phyloP scores from a whole-genome alignment of 495 filamentous ascomycete genomes.

The Penicillium parvum region DNA sequence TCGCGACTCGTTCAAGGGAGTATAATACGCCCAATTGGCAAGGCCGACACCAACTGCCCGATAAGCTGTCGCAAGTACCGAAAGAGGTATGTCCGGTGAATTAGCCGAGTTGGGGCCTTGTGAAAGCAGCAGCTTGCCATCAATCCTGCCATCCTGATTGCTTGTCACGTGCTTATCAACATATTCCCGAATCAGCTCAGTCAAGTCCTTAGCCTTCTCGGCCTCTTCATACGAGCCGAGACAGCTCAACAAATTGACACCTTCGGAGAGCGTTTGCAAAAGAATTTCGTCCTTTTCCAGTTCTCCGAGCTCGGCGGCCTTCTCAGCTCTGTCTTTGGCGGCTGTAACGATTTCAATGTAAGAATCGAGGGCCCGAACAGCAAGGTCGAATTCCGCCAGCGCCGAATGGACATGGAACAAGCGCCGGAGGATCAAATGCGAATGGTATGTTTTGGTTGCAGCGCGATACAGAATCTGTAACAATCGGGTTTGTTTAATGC shows the following conservation, averaged over 20 bases:
- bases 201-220: slow-evolving; percentile 69
- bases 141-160: slow-evolving; percentile 30
- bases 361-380: slow-evolving; percentile 79
- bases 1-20: slow-evolving; percentile 64
- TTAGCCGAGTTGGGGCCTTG: slow-evolving; percentile 16
- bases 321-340: slow-evolving; percentile 73
- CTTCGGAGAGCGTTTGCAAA: slow-evolving; percentile 70
- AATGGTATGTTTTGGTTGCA: slow-evolving; percentile 90
- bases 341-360: slow-evolving; percentile 82
- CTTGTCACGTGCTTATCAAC: slow-evolving; percentile 43
- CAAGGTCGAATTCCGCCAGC: slow-evolving; percentile 83
- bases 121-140: slow-evolving; percentile 23
- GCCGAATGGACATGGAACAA: slow-evolving; percentile 84
- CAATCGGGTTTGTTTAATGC: slow-evolving; percentile 1
- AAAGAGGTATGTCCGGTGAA: slow-evolving; percentile 42
- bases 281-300: slow-evolving; percentile 74
- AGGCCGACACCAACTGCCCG: slow-evolving; percentile 77
- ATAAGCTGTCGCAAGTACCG: slow-evolving; percentile 63
- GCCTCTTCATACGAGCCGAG: slow-evolving; percentile 71
- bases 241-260: slow-evolving; percentile 73
- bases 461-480: slow-evolving; percentile 74
- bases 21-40: slow-evolving; percentile 80
- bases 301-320: slow-evolving; percentile 69
- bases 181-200: slow-evolving; percentile 61
- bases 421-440: slow-evolving; percentile 77